Evolutionary conservation across 805 yeast species (phyloP).

Genomic region (Metschnikowia amazonensis): DNA sequence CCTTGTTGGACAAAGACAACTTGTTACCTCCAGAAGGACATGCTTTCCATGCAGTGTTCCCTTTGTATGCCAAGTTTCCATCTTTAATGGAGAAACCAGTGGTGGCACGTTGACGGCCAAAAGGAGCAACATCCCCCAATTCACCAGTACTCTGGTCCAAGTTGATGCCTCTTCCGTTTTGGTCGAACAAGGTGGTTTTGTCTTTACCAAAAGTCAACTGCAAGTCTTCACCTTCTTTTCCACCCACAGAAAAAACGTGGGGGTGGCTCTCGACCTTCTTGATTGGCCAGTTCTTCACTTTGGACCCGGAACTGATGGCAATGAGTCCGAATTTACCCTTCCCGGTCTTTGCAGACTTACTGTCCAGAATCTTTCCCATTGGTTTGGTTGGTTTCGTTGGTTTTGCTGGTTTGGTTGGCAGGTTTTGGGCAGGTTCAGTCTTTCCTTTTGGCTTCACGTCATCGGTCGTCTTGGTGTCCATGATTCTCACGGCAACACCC

Average conservation of each 20-base stretch:
- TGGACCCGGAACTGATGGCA: slow-evolving; percentile 24
- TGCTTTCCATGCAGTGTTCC: slow-evolving; percentile 35
- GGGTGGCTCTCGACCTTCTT: slow-evolving; percentile 29
- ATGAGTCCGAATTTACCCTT: slow-evolving; percentile 19
- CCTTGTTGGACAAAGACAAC: slow-evolving; percentile 21
- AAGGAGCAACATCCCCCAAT: slow-evolving; percentile 31
- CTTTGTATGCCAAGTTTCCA: slow-evolving; percentile 35
- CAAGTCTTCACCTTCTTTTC: slow-evolving; percentile 26
- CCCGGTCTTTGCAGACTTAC: not conserved
- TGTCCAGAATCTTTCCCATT: not conserved
- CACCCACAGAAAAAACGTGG: slow-evolving; percentile 37
- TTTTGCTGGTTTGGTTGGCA: too few species aligned
- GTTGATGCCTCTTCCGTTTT: slow-evolving; percentile 27
- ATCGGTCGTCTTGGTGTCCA: not conserved
- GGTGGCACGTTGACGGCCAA: slow-evolving; percentile 30
- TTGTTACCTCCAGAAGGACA: slow-evolving; percentile 30
- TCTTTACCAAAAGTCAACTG: slow-evolving; percentile 2
- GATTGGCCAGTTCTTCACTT: slow-evolving; percentile 25
- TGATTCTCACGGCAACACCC: slow-evolving; percentile 10
- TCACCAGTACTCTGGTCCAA: slow-evolving; percentile 30
- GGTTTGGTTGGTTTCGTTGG: not conserved
- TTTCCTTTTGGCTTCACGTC: slow-evolving; percentile 4
- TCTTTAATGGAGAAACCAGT: slow-evolving; percentile 37
- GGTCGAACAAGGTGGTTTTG: slow-evolving; percentile 22
- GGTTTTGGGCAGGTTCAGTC: not conserved